Percentiles rank a stretch among this genome's conserved stretches.
phyloP scores from a whole-genome alignment of 2,329 filamentous ascomycete species.

The Fusarium nelsonii region DNA sequence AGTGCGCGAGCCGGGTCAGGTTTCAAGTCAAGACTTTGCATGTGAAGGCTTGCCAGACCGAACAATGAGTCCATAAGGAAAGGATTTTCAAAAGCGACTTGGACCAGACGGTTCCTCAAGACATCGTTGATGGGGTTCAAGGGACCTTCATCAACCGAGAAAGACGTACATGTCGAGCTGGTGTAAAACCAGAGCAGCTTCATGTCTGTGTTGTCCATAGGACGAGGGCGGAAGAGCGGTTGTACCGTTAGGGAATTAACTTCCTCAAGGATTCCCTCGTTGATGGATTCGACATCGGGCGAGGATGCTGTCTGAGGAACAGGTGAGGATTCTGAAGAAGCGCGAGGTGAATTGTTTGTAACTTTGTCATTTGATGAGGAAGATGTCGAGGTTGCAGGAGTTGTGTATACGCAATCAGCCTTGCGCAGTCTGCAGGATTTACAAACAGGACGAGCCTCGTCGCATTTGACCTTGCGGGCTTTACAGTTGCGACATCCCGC shows the following conservation, averaged over 20 bases:
- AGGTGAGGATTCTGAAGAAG: background rate
- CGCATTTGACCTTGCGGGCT: constrained; percentile 58
- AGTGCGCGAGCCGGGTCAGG: constrained; percentile 57
- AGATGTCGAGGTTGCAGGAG: constrained; percentile 14
- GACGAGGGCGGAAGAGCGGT: constrained; percentile 50
- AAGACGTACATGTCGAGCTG: constrained; percentile 59
- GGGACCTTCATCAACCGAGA: constrained; percentile 56
- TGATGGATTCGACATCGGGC: constrained; percentile 17
- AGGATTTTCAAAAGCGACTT: constrained; percentile 63
- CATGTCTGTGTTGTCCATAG: constrained; percentile 61
- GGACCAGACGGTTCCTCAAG: constrained; percentile 61
- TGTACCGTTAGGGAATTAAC: constrained; percentile 37
- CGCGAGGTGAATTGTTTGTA: constrained; percentile 5
- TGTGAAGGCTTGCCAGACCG: constrained; percentile 63
- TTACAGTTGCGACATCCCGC: constrained; percentile 68
- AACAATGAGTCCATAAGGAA: constrained; percentile 69
- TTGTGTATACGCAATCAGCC: constrained; percentile 62
- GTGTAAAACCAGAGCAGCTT: constrained; percentile 69
- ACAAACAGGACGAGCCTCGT: constrained; percentile 64
- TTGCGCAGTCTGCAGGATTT: constrained; percentile 62
- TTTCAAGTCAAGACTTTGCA: constrained; percentile 57
- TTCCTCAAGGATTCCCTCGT: constrained; percentile 27
- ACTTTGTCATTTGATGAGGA: constrained; percentile 7
- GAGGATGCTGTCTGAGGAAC: constrained; percentile 8
- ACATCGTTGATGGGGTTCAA: constrained; percentile 56